Evolutionary conservation across 768 basidiomycete genomes (phyloP).

Genomic region (Leccinellum luteum): DNA sequence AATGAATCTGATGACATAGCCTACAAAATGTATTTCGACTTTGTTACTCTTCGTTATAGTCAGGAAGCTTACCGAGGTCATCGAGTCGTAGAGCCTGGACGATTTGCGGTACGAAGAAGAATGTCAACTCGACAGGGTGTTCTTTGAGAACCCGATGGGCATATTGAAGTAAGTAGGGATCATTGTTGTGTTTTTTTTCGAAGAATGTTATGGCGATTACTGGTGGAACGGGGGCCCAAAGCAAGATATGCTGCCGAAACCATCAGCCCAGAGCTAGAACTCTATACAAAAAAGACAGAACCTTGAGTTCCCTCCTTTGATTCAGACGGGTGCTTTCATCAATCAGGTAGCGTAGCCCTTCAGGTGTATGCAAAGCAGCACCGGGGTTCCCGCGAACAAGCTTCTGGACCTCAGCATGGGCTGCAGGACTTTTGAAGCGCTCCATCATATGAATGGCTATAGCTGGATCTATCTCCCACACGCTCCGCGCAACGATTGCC

Average conservation of each 20-base stretch:
- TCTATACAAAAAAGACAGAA: constrained; percentile 29
- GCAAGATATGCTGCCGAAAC: constrained; percentile 66
- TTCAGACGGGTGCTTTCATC: constrained; percentile 63
- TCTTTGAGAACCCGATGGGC: constrained; percentile 93
- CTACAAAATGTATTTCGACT: constrained; percentile 37
- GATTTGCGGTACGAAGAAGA: constrained; percentile 99
- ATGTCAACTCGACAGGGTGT: constrained; percentile 91
- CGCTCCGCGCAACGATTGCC: constrained; percentile 62
- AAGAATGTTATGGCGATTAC: constrained; percentile 81
- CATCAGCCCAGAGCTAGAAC: not conserved
- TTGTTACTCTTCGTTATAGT: not conserved
- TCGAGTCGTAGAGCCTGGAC: constrained; percentile 95
- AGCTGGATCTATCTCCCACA: constrained; percentile 83
- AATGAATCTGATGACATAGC: constrained; percentile 92
- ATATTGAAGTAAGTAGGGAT: constrained; percentile 90
- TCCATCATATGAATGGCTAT: constrained; percentile 83
- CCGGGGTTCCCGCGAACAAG: constrained; percentile 72
- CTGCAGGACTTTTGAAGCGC: constrained; percentile 70
- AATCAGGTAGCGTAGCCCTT: constrained; percentile 77
- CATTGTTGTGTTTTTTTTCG: constrained; percentile 77
- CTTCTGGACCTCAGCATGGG: constrained; percentile 70
- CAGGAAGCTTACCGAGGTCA: constrained; percentile 59
- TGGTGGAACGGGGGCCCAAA: constrained; percentile 89
- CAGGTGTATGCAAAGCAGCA: constrained; percentile 70
- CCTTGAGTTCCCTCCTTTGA: constrained; percentile 72